Evolutionary conservation across 75 land plant genomes (phyloP).

Genomic region (Pseudotsuga menziesii): DNA sequence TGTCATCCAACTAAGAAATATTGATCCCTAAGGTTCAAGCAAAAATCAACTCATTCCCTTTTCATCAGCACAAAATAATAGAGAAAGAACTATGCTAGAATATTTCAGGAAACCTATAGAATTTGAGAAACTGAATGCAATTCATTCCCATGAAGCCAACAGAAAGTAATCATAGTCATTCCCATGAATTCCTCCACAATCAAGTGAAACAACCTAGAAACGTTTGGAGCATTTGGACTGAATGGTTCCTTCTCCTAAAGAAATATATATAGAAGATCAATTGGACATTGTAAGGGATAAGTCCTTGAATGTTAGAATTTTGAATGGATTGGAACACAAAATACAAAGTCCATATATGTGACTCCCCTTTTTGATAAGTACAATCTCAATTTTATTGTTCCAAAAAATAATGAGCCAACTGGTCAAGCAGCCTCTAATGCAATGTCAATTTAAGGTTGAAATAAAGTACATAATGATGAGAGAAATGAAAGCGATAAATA

Average conservation of each 20-base stretch:
- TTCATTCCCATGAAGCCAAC: background rate
- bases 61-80: slow-evolving; percentile 1
- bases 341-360: slow-evolving; percentile 10
- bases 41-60: slow-evolving; percentile 11
- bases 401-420: background rate
- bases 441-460: too few species aligned
- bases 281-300: slow-evolving; percentile 13
- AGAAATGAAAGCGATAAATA: background rate
- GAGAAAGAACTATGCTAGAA: slow-evolving; percentile 4
- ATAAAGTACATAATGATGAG: background rate
- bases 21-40: slow-evolving; percentile 5
- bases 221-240: slow-evolving; percentile 43
- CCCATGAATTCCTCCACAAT: slow-evolving; percentile 28
- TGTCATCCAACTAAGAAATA: too few species aligned
- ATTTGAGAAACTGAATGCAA: slow-evolving; percentile 7
- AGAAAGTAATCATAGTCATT: background rate
- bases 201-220: slow-evolving; percentile 42
- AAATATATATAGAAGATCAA: slow-evolving; percentile 27
- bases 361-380: background rate
- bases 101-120: slow-evolving; percentile 5
- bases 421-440: slow-evolving; percentile 2
- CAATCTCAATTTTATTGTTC: background rate
- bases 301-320: slow-evolving; percentile 38
- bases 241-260: slow-evolving; percentile 40
- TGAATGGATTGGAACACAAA: slow-evolving; percentile 45